Base-by-base conservation (phyloP, 805 yeast species). In the Yarrowia deformans region DNA sequence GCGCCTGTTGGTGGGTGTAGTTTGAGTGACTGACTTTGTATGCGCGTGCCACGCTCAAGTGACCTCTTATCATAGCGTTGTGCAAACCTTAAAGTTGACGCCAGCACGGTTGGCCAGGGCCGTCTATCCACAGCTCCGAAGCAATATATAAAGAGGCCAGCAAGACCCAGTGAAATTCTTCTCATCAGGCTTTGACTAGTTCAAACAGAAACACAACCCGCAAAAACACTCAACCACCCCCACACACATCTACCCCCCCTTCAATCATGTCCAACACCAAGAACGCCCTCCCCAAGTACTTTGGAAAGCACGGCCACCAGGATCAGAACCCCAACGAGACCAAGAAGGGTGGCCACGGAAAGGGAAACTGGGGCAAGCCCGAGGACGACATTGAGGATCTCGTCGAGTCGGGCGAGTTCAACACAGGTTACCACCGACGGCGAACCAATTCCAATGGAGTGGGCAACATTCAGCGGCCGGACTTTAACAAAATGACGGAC, bases 291-390 rank as follows among this genome's bases (percentile, higher is more conserved):
- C 85, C 92, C 68, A 88, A 85, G 76, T 91, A 85, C 85, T 93
- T 92, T 78, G 89, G 93, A 69, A 93, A 89, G 77, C 85, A 85
- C 74, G 97, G 97, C 19, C 84, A 84, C 75, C 78, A 78, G 71
- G 88, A 89, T 74, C 84, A 86, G 68, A 87, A 88, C 71, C 97
- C 97, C 69, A 87, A 87, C 75, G 85, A 87, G 74, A 85, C 90
- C 69, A 91, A 91, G 85, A 91, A 90, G 77, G 84, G 84, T 70
- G 98, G 98, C 63, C 89, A 89, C 42, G 98, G 98, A 58, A 88
- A 87, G 74, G 89, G 88, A 72, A 92, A 92, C 75, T 91, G 97
- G 97, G 98, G 98, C 54, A 81, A 82, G 70, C 74, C 70, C 9
- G 84, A 87, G 9, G 97, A 90, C 73, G 97, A 91, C 74, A 77